Evolutionary conservation across 148 eudicot species (phyloP), one percentile per base, ranked within the genome.

Genomic region (Amaranthus hypochondriacus): DNA sequence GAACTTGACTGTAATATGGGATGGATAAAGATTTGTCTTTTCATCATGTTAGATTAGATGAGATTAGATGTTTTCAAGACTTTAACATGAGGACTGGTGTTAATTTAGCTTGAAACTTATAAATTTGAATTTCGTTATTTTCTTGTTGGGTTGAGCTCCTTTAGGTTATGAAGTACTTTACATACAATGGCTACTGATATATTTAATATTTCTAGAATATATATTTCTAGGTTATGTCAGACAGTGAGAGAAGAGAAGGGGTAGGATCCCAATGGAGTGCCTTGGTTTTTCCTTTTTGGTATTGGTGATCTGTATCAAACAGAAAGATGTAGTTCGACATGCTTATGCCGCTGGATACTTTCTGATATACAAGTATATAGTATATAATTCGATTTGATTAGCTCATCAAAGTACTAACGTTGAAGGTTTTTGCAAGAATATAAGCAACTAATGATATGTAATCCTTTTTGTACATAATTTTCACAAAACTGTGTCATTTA

Each of bases 401-500:
- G 49, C 5, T 12, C 47, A 48, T 44, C 4, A 71, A 48, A 5
- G 65, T 15, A 21, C 43, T 65, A 43, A 65, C 13, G 15, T 12
- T 49, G 50, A 61, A 76, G 42, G 39, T 28, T 28, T 58, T 11
- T 5, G 11, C 10, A 62, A 73, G 7, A 51, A 74, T 63, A 18
- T 48, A 48, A 49, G 64, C 62, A 56, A 64, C 48, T 53, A 52
- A 13, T 53, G 28, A 64, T 50, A 39, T 67, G 68, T 66, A 50
- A 68, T 61, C 44, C 15, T 65, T 72, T 69, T 28, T 72, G 9
- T 42, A 51, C 10, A 46, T 9, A 28, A 63, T 28, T 60, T 28
- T 18, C 28, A 57, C 73, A 72, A 66, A 75, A 75, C 9, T 50
- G 69, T 49, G 50, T 47, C 61, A 43, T 50, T 57, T 58, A 56